Evolutionary conservation across 1,284 basidiomycete genomes (phyloP).

Genomic region (Ustilago esculenta): DNA sequence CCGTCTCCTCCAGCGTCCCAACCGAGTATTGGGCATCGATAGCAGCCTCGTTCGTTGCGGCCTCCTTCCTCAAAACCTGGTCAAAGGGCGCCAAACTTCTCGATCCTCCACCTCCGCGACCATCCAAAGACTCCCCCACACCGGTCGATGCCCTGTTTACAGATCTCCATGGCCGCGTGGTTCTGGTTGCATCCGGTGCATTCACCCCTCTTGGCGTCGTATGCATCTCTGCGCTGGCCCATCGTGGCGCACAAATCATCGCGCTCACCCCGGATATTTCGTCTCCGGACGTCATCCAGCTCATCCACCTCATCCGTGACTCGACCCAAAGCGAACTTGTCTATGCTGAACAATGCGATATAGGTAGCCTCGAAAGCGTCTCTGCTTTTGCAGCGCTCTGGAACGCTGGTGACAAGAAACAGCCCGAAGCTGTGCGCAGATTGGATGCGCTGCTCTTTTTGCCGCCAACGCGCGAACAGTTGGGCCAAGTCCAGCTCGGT

Average conservation of each 20-base stretch:
- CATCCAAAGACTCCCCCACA: constrained; percentile 2
- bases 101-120: constrained; percentile 18
- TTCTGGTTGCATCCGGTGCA: constrained; percentile 52
- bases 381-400: constrained; percentile 51
- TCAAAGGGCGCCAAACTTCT: constrained; percentile 45
- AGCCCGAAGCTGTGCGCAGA: constrained; percentile 19
- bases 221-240: constrained; percentile 47
- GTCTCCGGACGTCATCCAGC: constrained; percentile 37
- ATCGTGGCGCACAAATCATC: constrained; percentile 59
- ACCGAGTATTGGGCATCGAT: constrained; percentile 51
- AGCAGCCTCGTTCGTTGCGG: constrained; percentile 22
- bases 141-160: constrained; percentile 8
- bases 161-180: constrained; percentile 45
- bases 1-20: constrained; percentile 22
- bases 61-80: constrained; percentile 52
- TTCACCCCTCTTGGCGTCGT: constrained; percentile 58
- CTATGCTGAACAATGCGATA: constrained; percentile 61
- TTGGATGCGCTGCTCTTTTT: constrained; percentile 30
- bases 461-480: constrained; percentile 12
- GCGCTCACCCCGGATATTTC: constrained; percentile 43
- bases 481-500: not conserved
- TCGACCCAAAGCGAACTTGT: constrained; percentile 55
- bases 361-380: constrained; percentile 40
- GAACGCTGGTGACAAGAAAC: constrained; percentile 49
- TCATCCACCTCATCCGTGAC: constrained; percentile 55